Percentiles rank a stretch among this genome's conserved stretches.
phyloP scores from a whole-genome alignment of 1,139 yeast genomes.

The Hemisphaericaspora subhashii region DNA sequence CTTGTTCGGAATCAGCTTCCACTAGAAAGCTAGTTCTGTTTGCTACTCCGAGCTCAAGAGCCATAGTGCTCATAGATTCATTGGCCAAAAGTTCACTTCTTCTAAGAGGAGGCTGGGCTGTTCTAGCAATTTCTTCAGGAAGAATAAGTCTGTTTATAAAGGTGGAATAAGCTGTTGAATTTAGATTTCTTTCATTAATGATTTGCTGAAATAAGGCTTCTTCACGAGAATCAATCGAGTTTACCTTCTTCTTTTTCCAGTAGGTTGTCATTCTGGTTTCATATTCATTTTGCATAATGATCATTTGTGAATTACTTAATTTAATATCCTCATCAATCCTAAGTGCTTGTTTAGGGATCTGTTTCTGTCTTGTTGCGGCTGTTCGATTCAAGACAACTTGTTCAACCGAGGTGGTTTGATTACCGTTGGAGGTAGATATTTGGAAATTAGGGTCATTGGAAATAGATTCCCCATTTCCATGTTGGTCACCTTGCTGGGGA shows the following conservation, averaged over 20 bases:
- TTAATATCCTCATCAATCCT: slow-evolving; percentile 11
- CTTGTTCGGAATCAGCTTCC: slow-evolving; percentile 11
- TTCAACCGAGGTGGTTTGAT: background rate
- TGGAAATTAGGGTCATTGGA: slow-evolving; percentile 10
- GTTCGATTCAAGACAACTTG: background rate
- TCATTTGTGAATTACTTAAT: slow-evolving; percentile 11
- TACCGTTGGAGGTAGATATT: slow-evolving; percentile 6
- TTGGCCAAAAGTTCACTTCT: background rate
- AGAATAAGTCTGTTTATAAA: slow-evolving; percentile 1
- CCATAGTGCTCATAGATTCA: slow-evolving; percentile 1
- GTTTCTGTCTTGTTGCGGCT: background rate
- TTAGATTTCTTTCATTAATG: background rate
- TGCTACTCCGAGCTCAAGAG: slow-evolving; percentile 2
- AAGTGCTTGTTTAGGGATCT: slow-evolving; percentile 5
- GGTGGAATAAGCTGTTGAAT: slow-evolving; percentile 1
- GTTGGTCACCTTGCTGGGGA: slow-evolving; percentile 6
- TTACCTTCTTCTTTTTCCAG: background rate
- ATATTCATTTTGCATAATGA: slow-evolving; percentile 5
- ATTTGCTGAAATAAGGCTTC: background rate
- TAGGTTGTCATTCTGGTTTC: slow-evolving; percentile 5
- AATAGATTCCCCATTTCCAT: slow-evolving; percentile 6
- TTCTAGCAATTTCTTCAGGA: background rate
- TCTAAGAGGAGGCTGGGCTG: background rate
- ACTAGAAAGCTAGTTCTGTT: slow-evolving; percentile 7
- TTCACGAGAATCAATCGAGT: background rate